Evolutionary conservation across 2,329 filamentous ascomycete species (phyloP).

Genomic region (Penicillium sp.): DNA sequence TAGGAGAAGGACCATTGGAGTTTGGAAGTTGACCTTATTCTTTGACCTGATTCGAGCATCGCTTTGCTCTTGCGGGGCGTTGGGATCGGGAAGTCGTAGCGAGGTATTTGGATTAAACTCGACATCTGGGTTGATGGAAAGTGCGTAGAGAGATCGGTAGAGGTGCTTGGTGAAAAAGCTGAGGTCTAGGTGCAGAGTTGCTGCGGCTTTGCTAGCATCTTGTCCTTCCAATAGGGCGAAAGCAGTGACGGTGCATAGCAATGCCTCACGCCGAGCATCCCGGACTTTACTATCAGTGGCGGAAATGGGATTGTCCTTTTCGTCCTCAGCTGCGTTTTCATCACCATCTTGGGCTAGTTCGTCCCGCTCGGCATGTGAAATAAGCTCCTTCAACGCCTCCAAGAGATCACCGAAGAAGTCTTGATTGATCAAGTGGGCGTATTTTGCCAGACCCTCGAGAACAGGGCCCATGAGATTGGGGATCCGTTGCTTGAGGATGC

Average conservation of each 20-base stretch:
- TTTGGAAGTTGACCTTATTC: slow-evolving; percentile 87
- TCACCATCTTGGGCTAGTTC: slow-evolving; percentile 46
- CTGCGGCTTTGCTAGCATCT: slow-evolving; percentile 78
- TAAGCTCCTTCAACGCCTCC: slow-evolving; percentile 88
- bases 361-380: slow-evolving; percentile 60
- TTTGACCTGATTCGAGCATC: slow-evolving; percentile 40
- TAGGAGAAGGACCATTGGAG: slow-evolving; percentile 85
- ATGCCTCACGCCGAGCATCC: slow-evolving; percentile 75
- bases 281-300: slow-evolving; percentile 52
- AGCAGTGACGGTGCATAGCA: slow-evolving; percentile 92
- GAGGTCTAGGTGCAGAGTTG: slow-evolving; percentile 78
- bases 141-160: slow-evolving; percentile 73
- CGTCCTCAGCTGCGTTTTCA: slow-evolving; percentile 29
- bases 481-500: slow-evolving; percentile 76
- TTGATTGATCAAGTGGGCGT: slow-evolving; percentile 95
- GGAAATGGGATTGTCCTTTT: slow-evolving; percentile 39
- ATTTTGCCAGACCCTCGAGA: slow-evolving; percentile 86
- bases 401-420: slow-evolving; percentile 97
- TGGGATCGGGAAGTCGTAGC: slow-evolving; percentile 63
- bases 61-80: slow-evolving; percentile 40
- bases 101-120: slow-evolving; percentile 70
- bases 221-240: slow-evolving; percentile 95
- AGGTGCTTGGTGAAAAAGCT: slow-evolving; percentile 94
- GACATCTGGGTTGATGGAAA: slow-evolving; percentile 76
- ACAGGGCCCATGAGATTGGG: slow-evolving; percentile 93